Percentiles rank a stretch among this genome's conserved stretches.
Conservation (phyloP, 2,329 filamentous ascomycete genomes). For the Tolypocladium album region DNA sequence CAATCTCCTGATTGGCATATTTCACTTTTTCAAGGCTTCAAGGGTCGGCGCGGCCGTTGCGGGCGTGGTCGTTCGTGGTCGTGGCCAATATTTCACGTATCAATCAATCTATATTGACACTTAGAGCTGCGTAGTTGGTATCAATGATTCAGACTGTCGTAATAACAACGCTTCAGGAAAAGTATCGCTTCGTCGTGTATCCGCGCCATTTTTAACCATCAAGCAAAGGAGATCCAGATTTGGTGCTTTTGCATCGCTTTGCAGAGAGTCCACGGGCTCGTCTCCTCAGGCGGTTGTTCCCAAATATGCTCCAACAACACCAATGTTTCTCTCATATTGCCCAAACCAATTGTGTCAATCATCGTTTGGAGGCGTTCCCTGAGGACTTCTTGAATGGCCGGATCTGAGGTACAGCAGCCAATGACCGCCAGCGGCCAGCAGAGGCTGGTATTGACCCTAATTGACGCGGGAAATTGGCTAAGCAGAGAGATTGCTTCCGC, state of each 20-base stretch:
- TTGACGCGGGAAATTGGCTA: slow-evolving; percentile 17
- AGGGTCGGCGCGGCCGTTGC: neutral
- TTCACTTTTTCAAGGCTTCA: too few relatives aligned
- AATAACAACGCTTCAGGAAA: neutral
- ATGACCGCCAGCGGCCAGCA: slow-evolving; percentile 28
- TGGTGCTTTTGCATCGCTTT: slow-evolving; percentile 32
- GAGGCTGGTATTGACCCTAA: slow-evolving; percentile 27
- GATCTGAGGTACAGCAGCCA: slow-evolving; percentile 23
- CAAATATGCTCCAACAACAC: slow-evolving; percentile 31
- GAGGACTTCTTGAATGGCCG: slow-evolving; percentile 23
- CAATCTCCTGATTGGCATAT: neutral
- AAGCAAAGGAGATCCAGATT: slow-evolving; percentile 39
- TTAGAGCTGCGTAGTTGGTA: neutral
- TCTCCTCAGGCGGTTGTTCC: slow-evolving; percentile 17
- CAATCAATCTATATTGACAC: neutral
- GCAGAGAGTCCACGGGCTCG: slow-evolving; percentile 32
- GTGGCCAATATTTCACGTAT: neutral
- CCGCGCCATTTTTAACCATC: slow-evolving; percentile 1
- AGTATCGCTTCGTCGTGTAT: neutral
- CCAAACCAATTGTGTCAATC: slow-evolving; percentile 27
- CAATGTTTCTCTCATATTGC: slow-evolving; percentile 33
- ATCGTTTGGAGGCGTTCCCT: slow-evolving; percentile 21
- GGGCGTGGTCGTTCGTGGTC: neutral
- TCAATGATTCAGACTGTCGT: neutral
- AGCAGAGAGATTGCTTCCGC: slow-evolving; percentile 18